Evolutionary conservation across 345 rosid species (phyloP).

Genomic region (Camelina hispida): DNA sequence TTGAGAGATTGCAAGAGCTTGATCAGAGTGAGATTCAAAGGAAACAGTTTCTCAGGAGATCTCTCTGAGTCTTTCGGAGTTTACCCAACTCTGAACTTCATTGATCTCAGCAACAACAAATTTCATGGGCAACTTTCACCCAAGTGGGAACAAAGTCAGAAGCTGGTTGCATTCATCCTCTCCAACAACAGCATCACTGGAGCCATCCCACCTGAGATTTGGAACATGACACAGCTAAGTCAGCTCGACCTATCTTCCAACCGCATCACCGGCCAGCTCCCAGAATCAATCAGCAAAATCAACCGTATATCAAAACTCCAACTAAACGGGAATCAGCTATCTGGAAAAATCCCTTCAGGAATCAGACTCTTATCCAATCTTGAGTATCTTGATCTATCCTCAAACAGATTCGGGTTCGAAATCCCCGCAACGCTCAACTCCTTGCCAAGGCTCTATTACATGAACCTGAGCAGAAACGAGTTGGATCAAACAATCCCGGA

Average conservation of each 20-base stretch:
- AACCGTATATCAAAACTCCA: constrained; percentile 16
- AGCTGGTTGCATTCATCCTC: constrained; percentile 42
- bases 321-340: constrained; percentile 40
- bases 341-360: constrained; percentile 41
- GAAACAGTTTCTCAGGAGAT: constrained; percentile 49
- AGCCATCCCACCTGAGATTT: constrained; percentile 48
- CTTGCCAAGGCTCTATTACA: constrained; percentile 30
- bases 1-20: constrained; percentile 49
- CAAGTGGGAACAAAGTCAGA: constrained; percentile 46
- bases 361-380: constrained; percentile 36
- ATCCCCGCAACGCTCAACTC: constrained; percentile 40
- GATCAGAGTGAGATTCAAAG: constrained; percentile 48
- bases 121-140: constrained; percentile 51
- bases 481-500: constrained; percentile 41
- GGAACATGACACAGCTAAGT: constrained; percentile 38
- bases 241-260: constrained; percentile 45
- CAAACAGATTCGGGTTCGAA: constrained; percentile 32
- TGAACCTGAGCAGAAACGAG: constrained; percentile 48
- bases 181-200: constrained; percentile 46
- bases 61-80: constrained; percentile 46
- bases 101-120: constrained; percentile 49
- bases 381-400: constrained; percentile 47
- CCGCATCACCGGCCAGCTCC: constrained; percentile 41
- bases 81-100: constrained; percentile 46
- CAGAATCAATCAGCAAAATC: constrained; percentile 29